Evolutionary conservation across 2,329 filamentous ascomycete species (phyloP), one percentile per base, ranked within the genome.

Genomic region (Dothistroma septosporum): DNA sequence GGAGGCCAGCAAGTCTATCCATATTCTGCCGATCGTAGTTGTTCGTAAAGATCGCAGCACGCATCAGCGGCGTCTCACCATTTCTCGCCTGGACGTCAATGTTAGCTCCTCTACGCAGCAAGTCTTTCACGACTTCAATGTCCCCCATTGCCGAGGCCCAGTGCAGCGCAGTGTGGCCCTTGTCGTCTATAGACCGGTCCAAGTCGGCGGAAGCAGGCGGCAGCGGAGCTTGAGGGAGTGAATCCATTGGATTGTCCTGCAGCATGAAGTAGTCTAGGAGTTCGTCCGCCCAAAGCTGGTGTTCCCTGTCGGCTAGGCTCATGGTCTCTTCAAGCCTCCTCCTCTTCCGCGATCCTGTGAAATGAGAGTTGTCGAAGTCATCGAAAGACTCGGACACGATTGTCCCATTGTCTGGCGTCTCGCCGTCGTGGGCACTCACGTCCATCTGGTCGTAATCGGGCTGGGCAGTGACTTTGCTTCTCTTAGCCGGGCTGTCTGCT

Each of bases 91-190:
- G 83, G 2, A 87, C 86, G 32, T 86, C 85, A 16, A 91, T 81
- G 62, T 86, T 86, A 11, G 93, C 92, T 47, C 90, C 88, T 62
- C 92, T 91, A 46, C 86, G 83, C 68, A 94, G 88, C 19, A 99
- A 81, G 74, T 96, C 89, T 74, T 88, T 91, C 63, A 97, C 91
- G 16, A 97, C 90, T 53, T 93, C 90, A 32, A 97, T 81, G 68
- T 97, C 94, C 61, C 94, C 94, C 93, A 99, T 99, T 24, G 94
- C 91, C 57, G 91, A 92, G 19, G 92, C 94, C 94, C 94, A 99
- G 73, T 99, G 94, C 66, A 99, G 83, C 6, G 93, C 92, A 2
- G 92, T 96, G 72, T 97, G 92, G 10, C 88, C 88, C 69, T 96
- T 92, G 48, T 92, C 89, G 73, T 99, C 94, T 64, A 99, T 97